Conservation (phyloP, 1,284 basidiomycete genomes). For the Malassezia vespertilionis region DNA sequence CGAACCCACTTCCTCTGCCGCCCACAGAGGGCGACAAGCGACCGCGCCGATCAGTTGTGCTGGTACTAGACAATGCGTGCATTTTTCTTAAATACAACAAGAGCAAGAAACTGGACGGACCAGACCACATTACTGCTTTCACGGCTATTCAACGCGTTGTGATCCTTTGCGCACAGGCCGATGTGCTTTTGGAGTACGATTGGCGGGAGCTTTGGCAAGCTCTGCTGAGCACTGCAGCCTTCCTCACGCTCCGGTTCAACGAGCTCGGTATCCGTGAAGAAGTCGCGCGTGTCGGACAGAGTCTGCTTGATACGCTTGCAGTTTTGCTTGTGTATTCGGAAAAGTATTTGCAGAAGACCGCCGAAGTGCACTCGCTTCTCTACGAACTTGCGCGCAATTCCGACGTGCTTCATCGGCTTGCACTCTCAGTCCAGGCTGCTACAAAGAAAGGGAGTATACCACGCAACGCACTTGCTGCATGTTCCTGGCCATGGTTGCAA, state of each 20-base stretch:
- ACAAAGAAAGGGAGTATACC: constrained; percentile 6
- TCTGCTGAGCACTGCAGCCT: constrained; percentile 22
- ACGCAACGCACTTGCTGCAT: background rate
- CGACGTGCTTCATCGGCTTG: constrained; percentile 17
- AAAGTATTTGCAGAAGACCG: constrained; percentile 21
- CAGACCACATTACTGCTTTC: constrained; percentile 25
- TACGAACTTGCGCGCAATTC: constrained; percentile 33
- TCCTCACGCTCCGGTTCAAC: constrained; percentile 21
- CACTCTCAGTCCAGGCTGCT: constrained; percentile 15
- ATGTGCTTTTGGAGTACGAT: constrained; percentile 31
- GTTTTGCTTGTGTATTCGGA: constrained; percentile 27
- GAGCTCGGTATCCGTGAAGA: constrained; percentile 20
- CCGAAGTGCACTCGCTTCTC: constrained; percentile 27
- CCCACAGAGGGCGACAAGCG: constrained; percentile 22
- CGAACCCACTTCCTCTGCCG: constrained; percentile 20
- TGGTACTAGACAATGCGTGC: constrained; percentile 25
- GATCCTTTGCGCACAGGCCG: constrained; percentile 23
- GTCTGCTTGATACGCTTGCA: constrained; percentile 25
- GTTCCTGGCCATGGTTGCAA: constrained; percentile 21
- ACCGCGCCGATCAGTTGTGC: constrained; percentile 23
- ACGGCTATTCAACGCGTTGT: constrained; percentile 26
- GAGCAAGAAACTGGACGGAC: constrained; percentile 30
- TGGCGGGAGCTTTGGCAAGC: constrained; percentile 35
- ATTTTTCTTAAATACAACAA: constrained; percentile 37
- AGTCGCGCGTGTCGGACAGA: constrained; percentile 20